Base-by-base conservation (phyloP, 441 rosid genomes). In the Erysimum cheiri region DNA sequence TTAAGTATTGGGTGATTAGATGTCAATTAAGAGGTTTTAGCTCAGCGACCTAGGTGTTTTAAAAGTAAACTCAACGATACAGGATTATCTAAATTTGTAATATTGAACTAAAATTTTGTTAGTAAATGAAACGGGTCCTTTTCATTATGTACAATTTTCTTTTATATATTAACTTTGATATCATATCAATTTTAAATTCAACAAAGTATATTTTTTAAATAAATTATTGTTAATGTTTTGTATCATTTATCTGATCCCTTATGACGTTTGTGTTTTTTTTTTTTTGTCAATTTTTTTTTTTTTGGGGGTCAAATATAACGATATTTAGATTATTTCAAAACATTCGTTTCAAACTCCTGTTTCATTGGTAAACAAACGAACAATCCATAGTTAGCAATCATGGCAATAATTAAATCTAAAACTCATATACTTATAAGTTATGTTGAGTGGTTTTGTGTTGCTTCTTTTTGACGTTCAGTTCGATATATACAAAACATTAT, bases 401-500 rank as follows among this genome's bases (percentile, higher is more conserved):
- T 58, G 24, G 24, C 1, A 19, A 37, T 58, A 58, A 57, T 22
- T 37, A 12, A 58, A n/a, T 58, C 50, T 26, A 40, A n/a, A 60
- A 37, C 48, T 59, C 7, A 13, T 41, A 31, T 41, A 60, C 36
- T 60, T 41, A 8, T 26, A 60, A 26, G 46, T 64, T n/a, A 50
- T n/a, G 37, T 50, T 64, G 59, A 67, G 64, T 71, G 63, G 58
- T 35, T 46, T 63, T 36, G 13, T 46, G 50, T 47, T 44, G 64
- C 76, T 64, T 64, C 57, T n/a, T 64, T 64, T 55, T 35, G 41
- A 64, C 70, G 70, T 55, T 64, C 36, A 35, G n/a, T n/a, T n/a
- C n/a, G n/a, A n/a, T n/a, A 32, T 14, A 13, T 3, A 17, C n/a
- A 33, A 70, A 70, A 40, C n/a, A 60, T 17, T 22, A 29, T 8